Evolutionary conservation across 306 rosid genomes (phyloP).

Genomic region (Vachellia collinsii): DNA sequence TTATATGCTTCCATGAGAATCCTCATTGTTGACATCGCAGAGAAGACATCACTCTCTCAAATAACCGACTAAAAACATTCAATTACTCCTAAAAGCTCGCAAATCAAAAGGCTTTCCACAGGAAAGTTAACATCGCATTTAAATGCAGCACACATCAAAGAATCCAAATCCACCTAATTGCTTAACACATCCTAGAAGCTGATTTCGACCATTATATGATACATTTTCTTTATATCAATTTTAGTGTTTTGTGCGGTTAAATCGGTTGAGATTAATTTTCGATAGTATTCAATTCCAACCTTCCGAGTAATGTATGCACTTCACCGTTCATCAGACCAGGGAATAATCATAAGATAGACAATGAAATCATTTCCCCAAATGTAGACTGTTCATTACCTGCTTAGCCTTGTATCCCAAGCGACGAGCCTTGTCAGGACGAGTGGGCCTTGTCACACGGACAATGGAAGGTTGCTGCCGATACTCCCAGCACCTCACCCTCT

Average conservation of each 20-base stretch:
- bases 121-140: background rate
- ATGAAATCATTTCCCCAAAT: background rate
- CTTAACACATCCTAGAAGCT: background rate
- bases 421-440: conserved; percentile 6
- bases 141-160: background rate
- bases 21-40: background rate
- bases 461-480: conserved; percentile 7
- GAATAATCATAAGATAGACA: background rate
- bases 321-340: background rate
- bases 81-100: background rate
- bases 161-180: background rate
- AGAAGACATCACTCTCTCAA: no score
- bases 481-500: background rate
- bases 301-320: background rate
- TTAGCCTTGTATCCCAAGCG: background rate
- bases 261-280: background rate
- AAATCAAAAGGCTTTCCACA: background rate
- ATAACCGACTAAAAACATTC: background rate
- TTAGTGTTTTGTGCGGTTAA: background rate
- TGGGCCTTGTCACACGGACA: background rate
- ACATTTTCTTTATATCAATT: background rate
- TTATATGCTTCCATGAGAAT: background rate
- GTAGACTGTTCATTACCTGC: background rate
- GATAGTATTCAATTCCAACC: background rate
- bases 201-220: background rate